A percentile compares a stretch with the other conserved stretches of the same genome.
Conservation (phyloP, 345 rosid genomes). For the Lumnitzera littorea region DNA sequence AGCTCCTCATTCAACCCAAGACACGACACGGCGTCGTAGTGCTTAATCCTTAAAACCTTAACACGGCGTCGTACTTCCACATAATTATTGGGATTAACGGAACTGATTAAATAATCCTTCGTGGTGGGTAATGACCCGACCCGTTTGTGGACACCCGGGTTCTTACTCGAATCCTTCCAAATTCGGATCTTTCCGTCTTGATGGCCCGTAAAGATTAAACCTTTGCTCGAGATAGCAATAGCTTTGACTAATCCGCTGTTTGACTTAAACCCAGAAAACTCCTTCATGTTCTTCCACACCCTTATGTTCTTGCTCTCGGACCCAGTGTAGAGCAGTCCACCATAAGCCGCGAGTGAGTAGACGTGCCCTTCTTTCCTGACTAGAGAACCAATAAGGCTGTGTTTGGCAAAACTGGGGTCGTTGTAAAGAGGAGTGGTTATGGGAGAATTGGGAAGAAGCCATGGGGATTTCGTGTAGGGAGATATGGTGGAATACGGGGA, state of each 20-base stretch:
- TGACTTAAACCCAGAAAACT: conserved; percentile 23
- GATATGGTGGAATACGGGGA: conserved; percentile 27
- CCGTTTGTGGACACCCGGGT: conserved; percentile 19
- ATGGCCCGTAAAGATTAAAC: conserved; percentile 43
- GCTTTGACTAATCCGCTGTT: conserved; percentile 36
- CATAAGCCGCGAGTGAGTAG: conserved; percentile 20
- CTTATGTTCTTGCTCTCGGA: conserved; percentile 26
- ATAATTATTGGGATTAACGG: conserved; percentile 40
- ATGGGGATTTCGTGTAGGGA: conserved; percentile 17
- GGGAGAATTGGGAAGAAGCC: conserved; percentile 10
- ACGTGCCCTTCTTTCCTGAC: conserved; percentile 22
- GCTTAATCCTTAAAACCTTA: conserved; percentile 34
- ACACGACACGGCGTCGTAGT: conserved; percentile 48
- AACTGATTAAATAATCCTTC: conserved; percentile 27
- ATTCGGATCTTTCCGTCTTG: conserved; percentile 48
- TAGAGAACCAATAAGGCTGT: conserved; percentile 13
- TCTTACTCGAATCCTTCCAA: conserved; percentile 28
- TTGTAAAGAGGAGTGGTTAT: not conserved
- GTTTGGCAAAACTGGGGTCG: conserved; percentile 11
- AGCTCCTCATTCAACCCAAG: conserved; percentile 28
- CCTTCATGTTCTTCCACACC: conserved; percentile 21
- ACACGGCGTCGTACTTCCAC: conserved; percentile 29
- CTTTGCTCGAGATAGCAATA: conserved; percentile 19
- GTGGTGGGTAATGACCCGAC: conserved; percentile 36
- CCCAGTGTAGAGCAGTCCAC: conserved; percentile 20